phyloP scores from a whole-genome alignment of 345 rosid species.

The Eucalyptus erythrocorys region DNA sequence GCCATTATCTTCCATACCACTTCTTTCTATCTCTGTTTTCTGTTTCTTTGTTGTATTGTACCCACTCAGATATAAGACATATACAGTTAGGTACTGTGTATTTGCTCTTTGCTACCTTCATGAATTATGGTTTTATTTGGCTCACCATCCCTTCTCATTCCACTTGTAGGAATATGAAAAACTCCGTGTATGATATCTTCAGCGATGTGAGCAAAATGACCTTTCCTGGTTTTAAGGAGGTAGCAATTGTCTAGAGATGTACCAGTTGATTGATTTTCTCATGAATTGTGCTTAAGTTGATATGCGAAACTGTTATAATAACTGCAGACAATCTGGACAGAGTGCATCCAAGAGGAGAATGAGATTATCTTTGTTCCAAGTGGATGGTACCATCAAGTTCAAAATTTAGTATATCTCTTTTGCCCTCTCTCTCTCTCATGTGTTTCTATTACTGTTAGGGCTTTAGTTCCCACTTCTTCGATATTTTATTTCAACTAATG shows the following conservation, averaged over 20 bases:
- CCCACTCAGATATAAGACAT: background rate
- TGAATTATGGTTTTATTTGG: background rate
- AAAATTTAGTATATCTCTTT: constrained; percentile 51
- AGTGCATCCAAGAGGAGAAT: constrained; percentile 61
- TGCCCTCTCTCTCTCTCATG: background rate
- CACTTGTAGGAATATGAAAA: constrained; percentile 58
- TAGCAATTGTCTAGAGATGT: background rate
- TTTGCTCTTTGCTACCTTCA: background rate
- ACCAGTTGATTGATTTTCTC: background rate
- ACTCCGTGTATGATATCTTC: constrained; percentile 50
- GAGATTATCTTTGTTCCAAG: constrained; percentile 86
- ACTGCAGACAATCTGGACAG: constrained; percentile 75
- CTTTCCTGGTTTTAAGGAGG: constrained; percentile 80
- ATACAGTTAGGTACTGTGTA: background rate
- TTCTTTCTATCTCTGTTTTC: background rate
- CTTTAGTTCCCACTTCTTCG: background rate
- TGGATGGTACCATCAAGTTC: constrained; percentile 99
- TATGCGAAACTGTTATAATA: background rate
- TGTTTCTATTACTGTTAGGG: background rate
- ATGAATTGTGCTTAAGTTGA: background rate
- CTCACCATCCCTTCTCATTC: background rate
- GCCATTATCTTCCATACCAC: background rate
- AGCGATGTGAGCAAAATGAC: constrained; percentile 41
- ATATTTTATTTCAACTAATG: background rate
- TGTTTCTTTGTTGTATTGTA: background rate